Conservation (phyloP, 1,139 yeast genomes). For the Geotrichum restrictum region DNA sequence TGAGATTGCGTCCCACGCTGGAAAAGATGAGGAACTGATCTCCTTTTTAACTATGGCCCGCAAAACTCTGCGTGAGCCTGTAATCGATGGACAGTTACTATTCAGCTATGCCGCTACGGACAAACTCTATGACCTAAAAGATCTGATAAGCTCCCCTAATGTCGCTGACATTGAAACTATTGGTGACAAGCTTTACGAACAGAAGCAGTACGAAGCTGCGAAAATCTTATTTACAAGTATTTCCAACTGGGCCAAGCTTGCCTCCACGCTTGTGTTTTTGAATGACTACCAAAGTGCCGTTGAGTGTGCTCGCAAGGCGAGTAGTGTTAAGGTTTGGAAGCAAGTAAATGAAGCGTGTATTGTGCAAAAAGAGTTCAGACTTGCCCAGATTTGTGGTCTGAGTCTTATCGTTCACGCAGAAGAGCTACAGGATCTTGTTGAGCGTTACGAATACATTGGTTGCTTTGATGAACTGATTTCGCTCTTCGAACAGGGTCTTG, state of each 20-base stretch:
- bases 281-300: slow-evolving; percentile 95
- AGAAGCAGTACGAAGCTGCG: slow-evolving; percentile 86
- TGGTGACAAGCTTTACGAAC: slow-evolving; percentile 86
- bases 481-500: slow-evolving; percentile 90
- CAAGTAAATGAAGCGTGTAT: slow-evolving; percentile 96
- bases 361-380: slow-evolving; percentile 88
- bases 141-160: slow-evolving; percentile 76
- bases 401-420: slow-evolving; percentile 96
- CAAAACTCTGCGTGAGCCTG: slow-evolving; percentile 82
- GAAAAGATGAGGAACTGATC: slow-evolving; percentile 89
- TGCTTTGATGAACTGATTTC: slow-evolving; percentile 88
- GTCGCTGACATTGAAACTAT: slow-evolving; percentile 89
- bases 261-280: slow-evolving; percentile 88
- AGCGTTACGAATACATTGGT: slow-evolving; percentile 83
- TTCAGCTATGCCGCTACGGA: slow-evolving; percentile 80
- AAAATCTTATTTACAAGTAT: slow-evolving; percentile 80
- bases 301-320: slow-evolving; percentile 97
- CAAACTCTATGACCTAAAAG: slow-evolving; percentile 75
- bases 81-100: slow-evolving; percentile 87
- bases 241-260: slow-evolving; percentile 91
- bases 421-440: slow-evolving; percentile 86
- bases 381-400: slow-evolving; percentile 98
- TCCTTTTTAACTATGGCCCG: slow-evolving; percentile 93
- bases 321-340: slow-evolving; percentile 92
- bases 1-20: slow-evolving; percentile 93